Evolutionary conservation across 2,329 filamentous ascomycete species (phyloP).

Genomic region (Sporothrix sp.): DNA sequence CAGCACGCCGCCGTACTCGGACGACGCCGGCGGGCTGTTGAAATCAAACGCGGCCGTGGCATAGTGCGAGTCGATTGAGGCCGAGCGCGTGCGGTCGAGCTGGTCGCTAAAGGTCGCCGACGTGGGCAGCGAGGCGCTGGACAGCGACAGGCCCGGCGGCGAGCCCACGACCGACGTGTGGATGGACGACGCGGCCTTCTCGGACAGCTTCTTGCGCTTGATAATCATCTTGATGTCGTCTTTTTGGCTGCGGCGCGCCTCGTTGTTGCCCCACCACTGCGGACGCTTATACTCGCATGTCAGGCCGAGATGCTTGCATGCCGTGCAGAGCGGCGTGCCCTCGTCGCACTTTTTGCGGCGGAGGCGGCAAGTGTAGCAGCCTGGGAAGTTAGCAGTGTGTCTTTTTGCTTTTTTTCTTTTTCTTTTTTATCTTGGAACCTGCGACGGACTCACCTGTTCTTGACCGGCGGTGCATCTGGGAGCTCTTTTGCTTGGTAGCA

Average conservation of each 20-base stretch:
- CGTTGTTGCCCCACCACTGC: conserved; percentile 94
- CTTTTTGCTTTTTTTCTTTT: too few relatives aligned
- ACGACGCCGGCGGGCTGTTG: conserved; percentile 50
- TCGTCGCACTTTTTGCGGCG: conserved; percentile 62
- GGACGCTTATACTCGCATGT: conserved; percentile 94
- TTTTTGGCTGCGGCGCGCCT: conserved; percentile 76
- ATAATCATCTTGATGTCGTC: conserved; percentile 95
- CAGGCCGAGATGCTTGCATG: conserved; percentile 66
- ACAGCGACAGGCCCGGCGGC: conserved; percentile 62
- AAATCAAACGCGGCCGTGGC: conserved; percentile 57
- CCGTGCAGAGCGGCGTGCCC: conserved; percentile 51
- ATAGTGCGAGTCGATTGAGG: conserved; percentile 72
- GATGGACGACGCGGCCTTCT: conserved; percentile 45
- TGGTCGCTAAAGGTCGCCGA: conserved; percentile 72
- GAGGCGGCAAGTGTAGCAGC: conserved; percentile 59
- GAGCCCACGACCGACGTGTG: conserved; percentile 41
- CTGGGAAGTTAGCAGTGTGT: conserved; percentile 26
- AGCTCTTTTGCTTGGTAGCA: conserved; percentile 50
- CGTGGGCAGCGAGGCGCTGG: conserved; percentile 58
- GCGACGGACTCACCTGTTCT: conserved; percentile 67
- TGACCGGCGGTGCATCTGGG: conserved; percentile 88
- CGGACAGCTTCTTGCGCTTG: conserved; percentile 88
- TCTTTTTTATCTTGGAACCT: neutral
- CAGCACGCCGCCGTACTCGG: conserved; percentile 22
- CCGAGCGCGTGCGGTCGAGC: conserved; percentile 61